Evolutionary conservation across 1,139 yeast species (phyloP).

Genomic region (Hemisphaericaspora lyxosophila): DNA sequence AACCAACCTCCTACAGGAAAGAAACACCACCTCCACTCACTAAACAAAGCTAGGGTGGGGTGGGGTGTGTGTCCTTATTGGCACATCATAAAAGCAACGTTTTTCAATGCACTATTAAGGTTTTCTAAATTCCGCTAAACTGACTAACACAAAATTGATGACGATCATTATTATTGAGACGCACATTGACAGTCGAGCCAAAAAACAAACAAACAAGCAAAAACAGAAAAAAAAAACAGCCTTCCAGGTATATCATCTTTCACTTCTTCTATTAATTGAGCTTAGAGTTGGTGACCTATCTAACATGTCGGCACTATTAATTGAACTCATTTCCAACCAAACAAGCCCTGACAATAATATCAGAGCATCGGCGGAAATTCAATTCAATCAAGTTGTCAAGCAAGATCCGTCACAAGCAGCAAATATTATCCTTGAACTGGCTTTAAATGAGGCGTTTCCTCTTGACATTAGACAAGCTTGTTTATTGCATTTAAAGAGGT

Average conservation of each 20-base stretch:
- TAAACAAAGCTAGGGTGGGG: too few species aligned
- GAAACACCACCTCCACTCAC: too few species aligned
- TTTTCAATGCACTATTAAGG: too few species aligned
- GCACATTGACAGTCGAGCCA: too few species aligned
- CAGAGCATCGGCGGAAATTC: conserved; percentile 36
- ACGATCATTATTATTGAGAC: too few species aligned
- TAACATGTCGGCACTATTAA: conserved; percentile 12
- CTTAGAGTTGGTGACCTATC: neutral
- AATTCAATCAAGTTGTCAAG: conserved; percentile 27
- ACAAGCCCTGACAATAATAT: conserved; percentile 37
- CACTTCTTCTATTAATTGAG: neutral
- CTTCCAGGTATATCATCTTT: neutral
- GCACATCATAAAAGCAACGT: too few species aligned
- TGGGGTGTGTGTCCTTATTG: too few species aligned
- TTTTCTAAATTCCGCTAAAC: too few species aligned
- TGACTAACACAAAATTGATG: too few species aligned
- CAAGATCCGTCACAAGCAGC: conserved; percentile 35
- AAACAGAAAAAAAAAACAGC: neutral
- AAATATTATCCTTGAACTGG: conserved; percentile 27
- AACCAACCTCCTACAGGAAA: too few species aligned
- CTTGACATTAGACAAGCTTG: conserved; percentile 59
- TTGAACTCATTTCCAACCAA: conserved; percentile 30
- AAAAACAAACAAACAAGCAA: too few species aligned
- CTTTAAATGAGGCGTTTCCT: conserved; percentile 23
- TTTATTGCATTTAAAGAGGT: conserved; percentile 63